These are phyloP conservation scores for Pelargonium cotyledonis DNA, from an alignment of 441 rosid species.

Conservation along the genomic window DNA sequence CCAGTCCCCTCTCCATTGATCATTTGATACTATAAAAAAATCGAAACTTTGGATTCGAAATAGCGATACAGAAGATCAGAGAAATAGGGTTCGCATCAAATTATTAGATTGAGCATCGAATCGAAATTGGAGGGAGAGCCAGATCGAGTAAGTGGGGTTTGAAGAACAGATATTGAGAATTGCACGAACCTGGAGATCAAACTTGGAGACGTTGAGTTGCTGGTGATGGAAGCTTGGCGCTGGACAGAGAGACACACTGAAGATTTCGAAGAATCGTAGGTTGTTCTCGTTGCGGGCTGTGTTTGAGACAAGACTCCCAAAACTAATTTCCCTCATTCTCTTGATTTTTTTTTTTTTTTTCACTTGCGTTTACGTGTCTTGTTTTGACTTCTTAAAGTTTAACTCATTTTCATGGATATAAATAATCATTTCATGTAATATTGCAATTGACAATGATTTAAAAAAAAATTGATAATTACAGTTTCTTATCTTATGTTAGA, in stretches of 20 bases:
- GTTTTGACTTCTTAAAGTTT: background rate
- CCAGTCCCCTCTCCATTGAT: constrained; percentile 44
- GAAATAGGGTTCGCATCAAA: background rate
- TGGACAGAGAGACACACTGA: constrained; percentile 2
- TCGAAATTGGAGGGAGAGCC: background rate
- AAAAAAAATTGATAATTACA: too few relatives aligned
- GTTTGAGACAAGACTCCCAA: background rate
- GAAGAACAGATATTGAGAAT: background rate
- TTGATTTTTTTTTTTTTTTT: background rate
- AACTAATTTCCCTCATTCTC: background rate
- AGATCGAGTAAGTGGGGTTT: background rate
- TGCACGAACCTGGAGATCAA: background rate
- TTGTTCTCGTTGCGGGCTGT: background rate
- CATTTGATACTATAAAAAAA: constrained; percentile 27
- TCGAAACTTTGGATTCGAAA: constrained; percentile 1
- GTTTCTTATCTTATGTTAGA: too few relatives aligned
- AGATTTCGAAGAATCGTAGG: background rate
- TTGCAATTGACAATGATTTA: too few relatives aligned
- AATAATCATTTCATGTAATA: too few relatives aligned
- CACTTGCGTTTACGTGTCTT: background rate
- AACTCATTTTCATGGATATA: too few relatives aligned
- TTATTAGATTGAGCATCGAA: background rate
- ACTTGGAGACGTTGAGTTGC: background rate
- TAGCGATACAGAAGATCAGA: background rate
- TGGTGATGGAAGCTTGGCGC: background rate